phyloP scores from a whole-genome alignment of 2,329 filamentous ascomycete genomes.

The Diaporthe vaccinii region DNA sequence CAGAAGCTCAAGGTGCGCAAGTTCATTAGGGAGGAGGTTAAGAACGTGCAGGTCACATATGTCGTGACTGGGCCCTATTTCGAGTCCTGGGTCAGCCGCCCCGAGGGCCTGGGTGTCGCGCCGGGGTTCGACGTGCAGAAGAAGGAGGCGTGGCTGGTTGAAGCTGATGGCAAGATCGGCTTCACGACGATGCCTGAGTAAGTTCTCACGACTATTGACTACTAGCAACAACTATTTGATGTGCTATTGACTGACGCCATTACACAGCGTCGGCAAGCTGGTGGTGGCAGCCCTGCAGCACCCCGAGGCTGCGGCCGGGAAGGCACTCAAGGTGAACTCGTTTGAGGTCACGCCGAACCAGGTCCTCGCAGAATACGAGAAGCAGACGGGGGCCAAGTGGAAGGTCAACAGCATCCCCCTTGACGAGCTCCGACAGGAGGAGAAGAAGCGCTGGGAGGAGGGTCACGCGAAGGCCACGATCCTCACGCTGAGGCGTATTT shows the following conservation, averaged over 20 bases:
- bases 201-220: conserved; percentile 47
- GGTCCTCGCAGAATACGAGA: conserved; percentile 77
- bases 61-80: conserved; percentile 79
- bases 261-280: conserved; percentile 72
- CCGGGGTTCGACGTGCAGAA: conserved; percentile 72
- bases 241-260: background rate
- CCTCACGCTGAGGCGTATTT: conserved; percentile 77
- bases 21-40: conserved; percentile 66
- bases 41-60: conserved; percentile 72
- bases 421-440: conserved; percentile 65
- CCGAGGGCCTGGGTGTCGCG: conserved; percentile 52
- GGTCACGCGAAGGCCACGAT: conserved; percentile 65
- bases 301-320: conserved; percentile 65
- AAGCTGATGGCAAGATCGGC: conserved; percentile 72
- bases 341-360: conserved; percentile 75
- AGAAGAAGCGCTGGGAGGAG: conserved; percentile 70
- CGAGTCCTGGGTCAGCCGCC: conserved; percentile 69
- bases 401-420: conserved; percentile 66
- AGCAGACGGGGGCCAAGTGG: conserved; percentile 73
- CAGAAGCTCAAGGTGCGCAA: conserved; percentile 77
- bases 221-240: background rate
- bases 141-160: conserved; percentile 72
- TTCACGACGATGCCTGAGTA: conserved; percentile 81
- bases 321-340: conserved; percentile 76
- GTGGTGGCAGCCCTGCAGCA: conserved; percentile 73